phyloP scores from a whole-genome alignment of 306 rosid species.

The Citrullus colocynthis region DNA sequence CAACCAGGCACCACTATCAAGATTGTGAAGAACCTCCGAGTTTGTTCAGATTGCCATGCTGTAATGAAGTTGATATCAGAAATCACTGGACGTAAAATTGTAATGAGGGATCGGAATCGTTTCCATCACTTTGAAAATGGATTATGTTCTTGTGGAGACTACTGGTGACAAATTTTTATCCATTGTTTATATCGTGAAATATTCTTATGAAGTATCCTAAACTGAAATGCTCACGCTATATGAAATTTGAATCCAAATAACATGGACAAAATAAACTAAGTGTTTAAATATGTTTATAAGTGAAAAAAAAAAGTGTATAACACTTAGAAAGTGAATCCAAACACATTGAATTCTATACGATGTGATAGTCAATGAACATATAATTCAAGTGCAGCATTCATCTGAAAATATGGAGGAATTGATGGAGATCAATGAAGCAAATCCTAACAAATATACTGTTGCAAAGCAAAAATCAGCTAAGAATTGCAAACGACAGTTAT shows the following conservation, averaged over 20 bases:
- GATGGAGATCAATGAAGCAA: neutral
- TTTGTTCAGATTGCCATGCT: conserved; percentile 65
- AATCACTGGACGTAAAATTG: conserved; percentile 43
- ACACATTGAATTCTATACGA: no score
- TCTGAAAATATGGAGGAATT: neutral
- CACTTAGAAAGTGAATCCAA: no score
- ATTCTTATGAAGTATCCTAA: neutral
- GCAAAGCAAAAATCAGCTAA: neutral
- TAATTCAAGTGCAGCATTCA: neutral
- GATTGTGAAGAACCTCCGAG: conserved; percentile 67
- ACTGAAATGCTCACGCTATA: neutral
- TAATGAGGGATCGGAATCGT: conserved; percentile 66
- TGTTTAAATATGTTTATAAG: no score
- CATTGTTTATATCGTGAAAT: neutral
- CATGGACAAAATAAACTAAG: no score
- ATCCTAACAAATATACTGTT: neutral
- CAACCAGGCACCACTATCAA: conserved; percentile 45
- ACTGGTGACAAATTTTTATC: conserved; percentile 33
- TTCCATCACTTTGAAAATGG: conserved; percentile 76
- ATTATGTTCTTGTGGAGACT: conserved; percentile 63
- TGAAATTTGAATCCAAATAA: neutral
- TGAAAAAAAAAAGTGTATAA: no score
- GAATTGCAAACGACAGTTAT: neutral
- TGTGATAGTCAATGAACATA: neutral
- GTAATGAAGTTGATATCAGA: conserved; percentile 60